phyloP scores from a whole-genome alignment of 2,329 filamentous ascomycete species.

The Pseudocercospora ulei region DNA sequence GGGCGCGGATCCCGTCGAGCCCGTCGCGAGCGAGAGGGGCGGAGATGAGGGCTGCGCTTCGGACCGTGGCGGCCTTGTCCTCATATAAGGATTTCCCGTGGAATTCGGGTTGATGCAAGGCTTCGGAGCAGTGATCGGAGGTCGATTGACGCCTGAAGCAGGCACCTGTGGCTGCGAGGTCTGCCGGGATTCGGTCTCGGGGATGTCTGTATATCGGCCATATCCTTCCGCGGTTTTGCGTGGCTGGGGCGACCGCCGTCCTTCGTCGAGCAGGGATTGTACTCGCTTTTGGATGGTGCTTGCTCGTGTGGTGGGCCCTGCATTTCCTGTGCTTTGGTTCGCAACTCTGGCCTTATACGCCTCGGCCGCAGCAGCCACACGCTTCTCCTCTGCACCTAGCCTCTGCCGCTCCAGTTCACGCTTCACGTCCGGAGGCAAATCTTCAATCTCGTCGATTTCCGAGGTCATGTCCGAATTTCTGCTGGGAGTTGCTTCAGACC shows the following conservation, averaged over 20 bases:
- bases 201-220: slow-evolving; percentile 65
- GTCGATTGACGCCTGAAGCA: slow-evolving; percentile 13
- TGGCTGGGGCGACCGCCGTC: slow-evolving; percentile 48
- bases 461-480: slow-evolving; percentile 45
- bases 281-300: slow-evolving; percentile 88
- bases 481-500: slow-evolving; percentile 62
- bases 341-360: slow-evolving; percentile 73
- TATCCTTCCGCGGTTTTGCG: slow-evolving; percentile 75
- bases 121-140: slow-evolving; percentile 26
- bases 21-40: slow-evolving; percentile 8
- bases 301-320: slow-evolving; percentile 53
- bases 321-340: slow-evolving; percentile 47
- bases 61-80: slow-evolving; percentile 19
- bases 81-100: slow-evolving; percentile 25
- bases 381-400: slow-evolving; percentile 76
- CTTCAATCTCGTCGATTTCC: slow-evolving; percentile 55
- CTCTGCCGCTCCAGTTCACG: slow-evolving; percentile 77
- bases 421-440: slow-evolving; percentile 75
- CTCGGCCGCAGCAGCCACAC: slow-evolving; percentile 78
- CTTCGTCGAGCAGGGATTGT: slow-evolving; percentile 73
- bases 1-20: slow-evolving; percentile 9
- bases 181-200: slow-evolving; percentile 7
- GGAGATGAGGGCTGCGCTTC: slow-evolving; percentile 11
- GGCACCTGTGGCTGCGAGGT: slow-evolving; percentile 13
- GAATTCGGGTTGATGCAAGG: slow-evolving; percentile 14